phyloP scores from a whole-genome alignment of 208 protist species.

The Trichomonas vaginalis region DNA sequence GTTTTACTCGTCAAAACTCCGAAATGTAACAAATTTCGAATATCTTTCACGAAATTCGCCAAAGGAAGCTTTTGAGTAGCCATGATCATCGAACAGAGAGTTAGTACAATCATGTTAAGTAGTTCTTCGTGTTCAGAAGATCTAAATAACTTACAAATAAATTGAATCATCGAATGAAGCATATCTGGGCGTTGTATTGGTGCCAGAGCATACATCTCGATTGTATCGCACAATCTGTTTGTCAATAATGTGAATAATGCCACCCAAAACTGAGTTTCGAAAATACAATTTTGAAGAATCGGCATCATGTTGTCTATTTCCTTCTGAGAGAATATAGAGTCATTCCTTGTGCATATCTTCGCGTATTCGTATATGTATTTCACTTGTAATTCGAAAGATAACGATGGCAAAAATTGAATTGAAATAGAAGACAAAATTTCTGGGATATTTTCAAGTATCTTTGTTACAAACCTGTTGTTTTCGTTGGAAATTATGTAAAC shows the following conservation, averaged over 20 bases:
- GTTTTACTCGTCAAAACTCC: neutral
- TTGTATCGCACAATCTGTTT: neutral
- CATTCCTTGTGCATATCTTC: neutral
- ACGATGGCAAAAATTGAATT: neutral
- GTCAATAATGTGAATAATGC: neutral
- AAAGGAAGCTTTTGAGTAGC: neutral
- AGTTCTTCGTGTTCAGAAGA: neutral
- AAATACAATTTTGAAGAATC: neutral
- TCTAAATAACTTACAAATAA: neutral
- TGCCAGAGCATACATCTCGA: neutral
- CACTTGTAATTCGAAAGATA: neutral
- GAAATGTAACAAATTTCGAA: neutral
- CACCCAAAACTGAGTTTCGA: neutral
- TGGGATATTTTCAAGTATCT: neutral
- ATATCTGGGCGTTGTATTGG: neutral
- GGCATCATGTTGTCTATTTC: neutral
- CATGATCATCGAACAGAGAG: neutral
- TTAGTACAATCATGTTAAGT: neutral
- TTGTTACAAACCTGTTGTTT: neutral
- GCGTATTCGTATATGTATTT: neutral
- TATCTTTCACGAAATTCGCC: neutral
- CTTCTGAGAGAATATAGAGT: neutral
- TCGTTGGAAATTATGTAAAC: neutral
- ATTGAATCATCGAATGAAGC: neutral
- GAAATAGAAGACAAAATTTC: neutral